Evolutionary conservation across 495 filamentous ascomycete genomes (phyloP), one percentile per base, ranked within the genome.

Genomic region (Wilcoxina mikolae): DNA sequence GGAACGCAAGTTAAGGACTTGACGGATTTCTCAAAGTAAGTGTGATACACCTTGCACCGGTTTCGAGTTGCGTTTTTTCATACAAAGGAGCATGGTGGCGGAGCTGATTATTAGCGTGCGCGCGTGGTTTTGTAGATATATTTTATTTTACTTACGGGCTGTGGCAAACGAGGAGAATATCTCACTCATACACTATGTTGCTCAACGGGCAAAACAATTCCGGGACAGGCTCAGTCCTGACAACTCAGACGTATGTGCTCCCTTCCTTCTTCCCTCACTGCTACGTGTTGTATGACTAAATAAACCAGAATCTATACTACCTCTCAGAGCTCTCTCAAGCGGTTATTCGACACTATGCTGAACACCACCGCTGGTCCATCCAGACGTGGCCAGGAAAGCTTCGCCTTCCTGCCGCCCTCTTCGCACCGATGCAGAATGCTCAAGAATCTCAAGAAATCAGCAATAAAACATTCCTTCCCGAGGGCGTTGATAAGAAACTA

Each of bases 151-250:
- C 65, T 71, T 96, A 35, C 78, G 74, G 31, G 78, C 80, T 24
- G 81, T 95, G 15, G 88, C 84, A 10, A 93, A 81, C 25, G 81
- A 87, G 59, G 79, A 84, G 18, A 96, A 95, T 60, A 73, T 96
- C 5, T 82, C 84, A 0, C 69, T 94, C 55, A 89, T 99, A 55
- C 93, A 82, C 72, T 87, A 94, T 67, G 79, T 94, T 45, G 90
- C 85, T 17, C 87, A 96, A 70, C 81, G 87, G 7, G 82, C 94
- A 46, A 99, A 99, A 70, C 83, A 88, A 68, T 83, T 85, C 22
- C 78, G 79, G 20, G 93, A 98, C 63, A 83, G 77, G 22, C 76
- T 96, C 45, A 74, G 73, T 35, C 73, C 70, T 0, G 62, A 67
- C 0, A 64, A 74, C 57, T 78, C 76, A 54, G 77, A 83, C 23